Percentiles rank a stretch among this genome's conserved stretches.
These are phyloP conservation scores for Rhypophila decipiens DNA, from an alignment of 495 filamentous ascomycete species.

Conservation along the genomic window DNA sequence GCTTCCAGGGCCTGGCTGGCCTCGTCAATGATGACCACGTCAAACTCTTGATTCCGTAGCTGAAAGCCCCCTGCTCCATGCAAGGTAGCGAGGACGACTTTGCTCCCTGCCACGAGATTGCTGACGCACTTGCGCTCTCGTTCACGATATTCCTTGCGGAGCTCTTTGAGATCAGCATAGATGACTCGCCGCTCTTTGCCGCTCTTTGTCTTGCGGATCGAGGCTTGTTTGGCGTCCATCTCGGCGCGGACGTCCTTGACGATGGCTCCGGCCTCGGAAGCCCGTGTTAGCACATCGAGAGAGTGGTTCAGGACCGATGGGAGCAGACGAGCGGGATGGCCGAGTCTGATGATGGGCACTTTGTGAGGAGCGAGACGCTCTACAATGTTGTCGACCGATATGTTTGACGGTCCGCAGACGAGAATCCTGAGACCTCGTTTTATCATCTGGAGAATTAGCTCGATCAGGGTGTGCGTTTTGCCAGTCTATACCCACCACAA, in stretches of 20 bases:
- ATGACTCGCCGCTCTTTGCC: constrained; percentile 75
- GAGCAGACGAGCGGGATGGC: constrained; percentile 86
- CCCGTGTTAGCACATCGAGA: constrained; percentile 86
- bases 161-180: constrained; percentile 75
- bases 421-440: constrained; percentile 65
- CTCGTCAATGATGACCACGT: constrained; percentile 93
- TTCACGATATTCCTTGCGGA: constrained; percentile 83
- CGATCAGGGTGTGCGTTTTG: constrained; percentile 95
- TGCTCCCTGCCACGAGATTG: constrained; percentile 66
- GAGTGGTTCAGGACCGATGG: constrained; percentile 85
- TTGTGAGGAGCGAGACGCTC: constrained; percentile 79
- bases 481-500: constrained; percentile 53
- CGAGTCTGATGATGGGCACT: constrained; percentile 81
- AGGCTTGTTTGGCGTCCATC: constrained; percentile 87
- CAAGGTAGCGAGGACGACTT: constrained; percentile 84
- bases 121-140: constrained; percentile 75
- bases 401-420: constrained; percentile 93
- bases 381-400: constrained; percentile 98
- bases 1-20: constrained; percentile 93
- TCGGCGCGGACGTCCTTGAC: constrained; percentile 88
- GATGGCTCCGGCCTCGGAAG: constrained; percentile 80
- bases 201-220: constrained; percentile 76
- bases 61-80: constrained; percentile 90
- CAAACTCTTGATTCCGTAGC: constrained; percentile 72
- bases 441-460: constrained; percentile 83